Percentiles rank a stretch among this genome's conserved stretches.
Conservation (phyloP, 2,329 filamentous ascomycete species). For the Clarireedia paspali region DNA sequence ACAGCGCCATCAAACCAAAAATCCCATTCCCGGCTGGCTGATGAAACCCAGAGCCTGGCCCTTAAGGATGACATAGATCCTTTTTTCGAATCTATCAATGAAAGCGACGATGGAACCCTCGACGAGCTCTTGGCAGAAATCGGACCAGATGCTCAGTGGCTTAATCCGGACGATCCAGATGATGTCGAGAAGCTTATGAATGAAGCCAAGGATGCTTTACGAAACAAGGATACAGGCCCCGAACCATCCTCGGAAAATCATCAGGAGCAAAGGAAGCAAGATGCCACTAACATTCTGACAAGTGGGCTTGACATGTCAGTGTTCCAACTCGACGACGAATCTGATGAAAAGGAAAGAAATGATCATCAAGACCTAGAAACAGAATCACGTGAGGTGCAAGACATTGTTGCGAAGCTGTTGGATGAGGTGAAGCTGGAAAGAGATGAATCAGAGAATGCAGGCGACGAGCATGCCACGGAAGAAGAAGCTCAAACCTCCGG, state of each 20-base stretch:
- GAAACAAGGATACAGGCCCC: constrained; percentile 3
- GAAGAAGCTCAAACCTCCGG: background rate
- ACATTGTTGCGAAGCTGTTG: constrained; percentile 25
- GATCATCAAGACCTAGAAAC: constrained; percentile 24
- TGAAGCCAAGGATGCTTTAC: constrained; percentile 22
- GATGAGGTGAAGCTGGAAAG: constrained; percentile 26
- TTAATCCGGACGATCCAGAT: constrained; percentile 25
- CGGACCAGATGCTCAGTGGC: constrained; percentile 24
- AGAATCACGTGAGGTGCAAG: constrained; percentile 26
- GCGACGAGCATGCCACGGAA: background rate
- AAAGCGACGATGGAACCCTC: constrained; percentile 23
- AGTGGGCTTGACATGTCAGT: constrained; percentile 27
- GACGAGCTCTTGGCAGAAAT: constrained; percentile 27
- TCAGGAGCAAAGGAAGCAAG: constrained; percentile 17
- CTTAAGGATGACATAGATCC: constrained; percentile 1
- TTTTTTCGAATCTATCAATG: constrained; percentile 8
- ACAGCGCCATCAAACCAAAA: constrained; percentile 1
- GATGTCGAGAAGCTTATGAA: constrained; percentile 25
- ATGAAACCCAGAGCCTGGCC: background rate
- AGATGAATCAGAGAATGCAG: background rate
- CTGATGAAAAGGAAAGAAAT: constrained; percentile 35
- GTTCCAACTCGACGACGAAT: constrained; percentile 35
- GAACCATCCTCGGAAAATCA: background rate
- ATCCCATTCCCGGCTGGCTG: constrained; percentile 1
- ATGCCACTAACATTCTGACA: constrained; percentile 27